Evolutionary conservation across 2,329 filamentous ascomycete genomes (phyloP).

Genomic region (Hypoxylon sp.): DNA sequence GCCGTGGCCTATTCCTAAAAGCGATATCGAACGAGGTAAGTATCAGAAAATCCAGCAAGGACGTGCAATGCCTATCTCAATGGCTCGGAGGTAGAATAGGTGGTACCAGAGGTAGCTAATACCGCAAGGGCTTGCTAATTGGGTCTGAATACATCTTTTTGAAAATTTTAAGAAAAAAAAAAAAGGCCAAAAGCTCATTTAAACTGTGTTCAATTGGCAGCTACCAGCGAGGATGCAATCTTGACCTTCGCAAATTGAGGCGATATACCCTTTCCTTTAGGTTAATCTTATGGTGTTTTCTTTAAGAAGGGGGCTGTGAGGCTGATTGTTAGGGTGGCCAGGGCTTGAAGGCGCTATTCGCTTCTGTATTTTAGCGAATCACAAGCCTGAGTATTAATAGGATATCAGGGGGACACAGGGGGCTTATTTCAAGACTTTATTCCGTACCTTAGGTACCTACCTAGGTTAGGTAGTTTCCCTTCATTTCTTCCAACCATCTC

Average conservation of each 20-base stretch:
- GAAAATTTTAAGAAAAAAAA: too few relatives aligned
- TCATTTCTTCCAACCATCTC: neutral
- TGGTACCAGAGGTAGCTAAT: neutral
- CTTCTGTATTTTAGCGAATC: slow-evolving; percentile 1
- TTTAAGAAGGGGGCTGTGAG: neutral
- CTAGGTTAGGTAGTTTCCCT: too few relatives aligned
- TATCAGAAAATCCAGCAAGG: neutral
- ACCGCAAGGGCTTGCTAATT: neutral
- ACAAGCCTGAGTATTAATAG: neutral
- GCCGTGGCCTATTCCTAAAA: neutral
- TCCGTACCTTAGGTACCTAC: too few relatives aligned
- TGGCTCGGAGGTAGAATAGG: neutral
- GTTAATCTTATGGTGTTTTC: too few relatives aligned
- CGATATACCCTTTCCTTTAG: too few relatives aligned
- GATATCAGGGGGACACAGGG: neutral
- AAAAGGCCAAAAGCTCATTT: too few relatives aligned
- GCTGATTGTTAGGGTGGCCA: neutral
- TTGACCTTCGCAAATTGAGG: too few relatives aligned
- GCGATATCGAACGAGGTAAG: too few relatives aligned
- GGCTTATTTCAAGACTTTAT: neutral
- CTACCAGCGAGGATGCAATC: too few relatives aligned
- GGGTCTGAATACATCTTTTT: too few relatives aligned
- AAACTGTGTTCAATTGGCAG: too few relatives aligned
- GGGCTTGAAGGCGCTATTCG: neutral
- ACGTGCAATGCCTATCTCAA: neutral